Evolutionary conservation across 2,329 filamentous ascomycete species (phyloP), one percentile per base, ranked within the genome.

Genomic region (Chaetomium globosum): DNA sequence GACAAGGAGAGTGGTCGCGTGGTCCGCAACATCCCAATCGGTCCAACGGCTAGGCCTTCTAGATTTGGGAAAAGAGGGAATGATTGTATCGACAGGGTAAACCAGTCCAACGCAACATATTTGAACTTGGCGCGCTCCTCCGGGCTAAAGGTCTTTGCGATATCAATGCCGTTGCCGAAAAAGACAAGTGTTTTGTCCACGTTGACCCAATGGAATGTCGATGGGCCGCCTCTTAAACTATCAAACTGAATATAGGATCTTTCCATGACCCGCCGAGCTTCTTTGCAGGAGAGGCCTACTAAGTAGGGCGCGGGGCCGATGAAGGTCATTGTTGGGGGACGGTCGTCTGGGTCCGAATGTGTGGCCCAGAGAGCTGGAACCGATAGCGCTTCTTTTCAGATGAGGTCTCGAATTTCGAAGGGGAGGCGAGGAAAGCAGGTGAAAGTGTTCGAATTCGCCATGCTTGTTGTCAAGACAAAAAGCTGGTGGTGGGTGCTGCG

Each of bases 211-310:
- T 30, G 31, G 16, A 2, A n/a, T 30, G 28, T n/a, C 19, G 28
- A 28, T 9, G 57, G 46, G 10, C 12, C 28, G 39, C 43, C 26
- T 21, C n/a, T 26, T 16, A 21, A 28, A 30, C 51, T 8, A 13
- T 51, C 8, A 36, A 55, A 36, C 36, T 28, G 59, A 4, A 61
- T 16, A 36, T 48, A 61, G 49, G 23, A 33, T 16, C 26, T 28
- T 43, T 56, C 39, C 60, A 62, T 49, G 28, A 57, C 21, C 7
- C 13, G 52, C n/a, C 52, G 28, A n/a, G 60, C 60, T 30, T 62
- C 60, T 28, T 21, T 49, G 16, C 60, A 62, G 28, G 60, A 28
- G 13, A 56, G 13, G 8, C 60, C 60, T 3, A 49, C 52, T 1
- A 49, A 4, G 39, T 31, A 57, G 5, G 60, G 52, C 6, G 31